Conservation (phyloP, 1,284 basidiomycete genomes). For the Cutaneotrichosporon sp. region DNA sequence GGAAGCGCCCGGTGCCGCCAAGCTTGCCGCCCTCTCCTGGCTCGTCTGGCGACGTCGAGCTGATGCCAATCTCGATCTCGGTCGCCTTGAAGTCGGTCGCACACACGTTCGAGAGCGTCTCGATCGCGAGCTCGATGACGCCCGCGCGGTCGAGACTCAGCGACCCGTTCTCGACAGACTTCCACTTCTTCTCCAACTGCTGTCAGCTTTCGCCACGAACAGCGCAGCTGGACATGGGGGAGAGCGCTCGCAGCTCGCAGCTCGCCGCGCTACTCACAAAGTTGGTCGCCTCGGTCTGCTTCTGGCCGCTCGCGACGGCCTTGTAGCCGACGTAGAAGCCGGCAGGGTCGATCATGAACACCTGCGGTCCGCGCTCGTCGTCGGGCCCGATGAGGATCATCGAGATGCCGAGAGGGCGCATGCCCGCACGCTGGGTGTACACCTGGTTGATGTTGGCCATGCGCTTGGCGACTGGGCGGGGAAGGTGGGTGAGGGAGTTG, state of each 20-base stretch:
- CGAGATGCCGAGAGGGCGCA: conserved; percentile 95
- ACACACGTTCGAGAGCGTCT: conserved; percentile 87
- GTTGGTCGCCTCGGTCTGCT: conserved; percentile 99
- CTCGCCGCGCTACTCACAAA: conserved; percentile 58
- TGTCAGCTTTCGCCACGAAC: too few species aligned
- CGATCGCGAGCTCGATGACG: conserved; percentile 93
- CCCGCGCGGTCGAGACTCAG: conserved; percentile 70
- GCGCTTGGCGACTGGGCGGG: conserved; percentile 69
- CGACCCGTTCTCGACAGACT: conserved; percentile 75
- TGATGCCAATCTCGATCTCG: conserved; percentile 60
- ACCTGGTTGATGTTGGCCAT: conserved; percentile 99
- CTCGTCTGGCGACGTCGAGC: conserved; percentile 47
- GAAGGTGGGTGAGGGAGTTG: neutral
- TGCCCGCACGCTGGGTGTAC: conserved; percentile 94
- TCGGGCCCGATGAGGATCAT: conserved; percentile 97
- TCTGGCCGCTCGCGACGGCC: conserved; percentile 93
- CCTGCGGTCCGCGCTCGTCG: conserved; percentile 83
- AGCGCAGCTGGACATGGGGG: too few species aligned
- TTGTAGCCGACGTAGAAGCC: conserved; percentile 99
- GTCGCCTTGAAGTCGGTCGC: conserved; percentile 86
- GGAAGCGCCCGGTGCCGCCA: conserved; percentile 66
- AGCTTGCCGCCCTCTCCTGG: conserved; percentile 46
- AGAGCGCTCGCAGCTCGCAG: neutral
- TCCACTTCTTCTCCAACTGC: conserved; percentile 95
- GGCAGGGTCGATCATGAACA: conserved; percentile 97